A percentile compares a stretch with the other conserved stretches of the same genome.
phyloP scores from a whole-genome alignment of 768 basidiomycete species.

The Rossbeevera mucosa region DNA sequence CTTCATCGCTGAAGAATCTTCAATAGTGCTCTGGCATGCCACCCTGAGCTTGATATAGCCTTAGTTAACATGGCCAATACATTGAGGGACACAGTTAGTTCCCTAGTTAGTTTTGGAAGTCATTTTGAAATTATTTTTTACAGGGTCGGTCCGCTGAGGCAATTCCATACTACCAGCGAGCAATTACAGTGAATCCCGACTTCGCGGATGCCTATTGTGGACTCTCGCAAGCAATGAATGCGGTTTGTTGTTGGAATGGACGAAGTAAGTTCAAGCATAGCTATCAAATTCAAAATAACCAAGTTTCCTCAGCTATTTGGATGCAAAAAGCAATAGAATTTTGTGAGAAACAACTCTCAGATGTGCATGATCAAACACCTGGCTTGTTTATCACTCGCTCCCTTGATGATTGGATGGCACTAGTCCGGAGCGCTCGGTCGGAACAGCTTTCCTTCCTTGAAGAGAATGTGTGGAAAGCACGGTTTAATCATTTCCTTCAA shows the following conservation, averaged over 20 bases:
- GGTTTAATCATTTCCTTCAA: slow-evolving; percentile 30
- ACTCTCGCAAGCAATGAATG: slow-evolving; percentile 40
- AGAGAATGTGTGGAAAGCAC: slow-evolving; percentile 29
- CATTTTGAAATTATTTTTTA: background rate
- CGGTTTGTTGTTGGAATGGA: slow-evolving; percentile 45
- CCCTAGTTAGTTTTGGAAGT: background rate
- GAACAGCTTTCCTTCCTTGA: slow-evolving; percentile 24
- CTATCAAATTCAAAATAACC: slow-evolving; percentile 1
- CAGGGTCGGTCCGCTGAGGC: slow-evolving; percentile 42
- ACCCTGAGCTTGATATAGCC: slow-evolving; percentile 48
- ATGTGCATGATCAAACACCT: slow-evolving; percentile 28
- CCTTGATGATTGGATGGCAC: slow-evolving; percentile 36
- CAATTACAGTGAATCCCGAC: slow-evolving; percentile 38
- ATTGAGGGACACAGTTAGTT: slow-evolving; percentile 42
- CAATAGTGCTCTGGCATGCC: slow-evolving; percentile 34
- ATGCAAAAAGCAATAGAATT: slow-evolving; percentile 35
- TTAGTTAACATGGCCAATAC: slow-evolving; percentile 50
- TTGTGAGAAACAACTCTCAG: slow-evolving; percentile 36
- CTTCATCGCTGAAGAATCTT: slow-evolving; percentile 31
- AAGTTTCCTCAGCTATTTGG: slow-evolving; percentile 25
- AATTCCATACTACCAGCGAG: slow-evolving; percentile 43
- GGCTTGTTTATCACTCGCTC: slow-evolving; percentile 26
- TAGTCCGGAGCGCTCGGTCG: slow-evolving; percentile 28
- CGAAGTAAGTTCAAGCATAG: slow-evolving; percentile 23
- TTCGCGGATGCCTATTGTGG: slow-evolving; percentile 48